Conservation (phyloP, 2,329 filamentous ascomycete species). For the Colletotrichum incanum region DNA sequence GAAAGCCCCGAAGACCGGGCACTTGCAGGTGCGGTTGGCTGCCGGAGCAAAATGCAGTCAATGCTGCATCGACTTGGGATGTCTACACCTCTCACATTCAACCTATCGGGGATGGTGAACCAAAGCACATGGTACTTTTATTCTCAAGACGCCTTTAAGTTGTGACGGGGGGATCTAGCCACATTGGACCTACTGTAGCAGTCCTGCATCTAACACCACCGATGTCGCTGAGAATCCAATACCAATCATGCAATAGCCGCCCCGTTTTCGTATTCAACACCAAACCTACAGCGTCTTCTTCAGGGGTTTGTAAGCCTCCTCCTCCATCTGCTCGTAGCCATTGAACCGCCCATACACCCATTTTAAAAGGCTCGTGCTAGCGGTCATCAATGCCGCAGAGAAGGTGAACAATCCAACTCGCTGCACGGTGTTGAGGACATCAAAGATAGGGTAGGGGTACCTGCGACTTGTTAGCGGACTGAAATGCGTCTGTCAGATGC, state of each 20-base stretch:
- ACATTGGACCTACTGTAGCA: conserved; percentile 9
- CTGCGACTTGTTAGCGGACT: conserved; percentile 56
- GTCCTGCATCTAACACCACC: conserved; percentile 6
- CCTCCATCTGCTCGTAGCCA: conserved; percentile 63
- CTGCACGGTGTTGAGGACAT: conserved; percentile 74
- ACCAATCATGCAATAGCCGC: background rate
- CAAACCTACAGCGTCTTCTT: conserved; percentile 47
- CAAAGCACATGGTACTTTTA: conserved; percentile 21
- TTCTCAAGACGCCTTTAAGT: background rate
- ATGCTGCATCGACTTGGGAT: conserved; percentile 11
- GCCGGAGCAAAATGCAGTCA: conserved; percentile 19
- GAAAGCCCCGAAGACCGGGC: conserved; percentile 23
- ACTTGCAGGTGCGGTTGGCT: conserved; percentile 23
- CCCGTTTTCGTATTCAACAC: background rate
- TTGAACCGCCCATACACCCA: conserved; percentile 79
- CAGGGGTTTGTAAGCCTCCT: conserved; percentile 53
- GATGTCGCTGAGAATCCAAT: conserved; percentile 13
- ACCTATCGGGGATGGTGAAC: conserved; percentile 19
- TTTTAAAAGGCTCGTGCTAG: conserved; percentile 78
- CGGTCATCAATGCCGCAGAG: conserved; percentile 80
- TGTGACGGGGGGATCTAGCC: conserved; percentile 3
- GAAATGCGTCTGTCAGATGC: conserved; percentile 39
- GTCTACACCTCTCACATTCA: conserved; percentile 5
- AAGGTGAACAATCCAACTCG: conserved; percentile 78
- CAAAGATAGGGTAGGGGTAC: conserved; percentile 92